Evolutionary conservation across 2,329 filamentous ascomycete genomes (phyloP), one percentile per base, ranked within the genome.

Genomic region (Mycosphaerella sp.): DNA sequence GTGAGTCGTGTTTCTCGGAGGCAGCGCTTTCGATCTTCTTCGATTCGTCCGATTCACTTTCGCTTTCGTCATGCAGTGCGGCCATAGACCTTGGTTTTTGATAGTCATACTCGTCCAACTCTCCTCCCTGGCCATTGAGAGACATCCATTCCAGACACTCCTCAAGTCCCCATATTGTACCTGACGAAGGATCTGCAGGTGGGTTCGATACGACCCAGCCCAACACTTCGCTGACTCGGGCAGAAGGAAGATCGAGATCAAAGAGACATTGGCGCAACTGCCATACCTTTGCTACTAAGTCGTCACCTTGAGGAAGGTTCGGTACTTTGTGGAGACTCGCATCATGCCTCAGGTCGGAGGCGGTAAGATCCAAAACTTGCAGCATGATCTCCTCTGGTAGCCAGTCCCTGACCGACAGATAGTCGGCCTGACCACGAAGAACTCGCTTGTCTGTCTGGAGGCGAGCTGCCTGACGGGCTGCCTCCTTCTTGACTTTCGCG

Each of bases 121-220:
- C 62, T 17, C 54, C 58, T 21, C 50, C 34, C 12, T 77, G 72
- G 61, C 85, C 87, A 65, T 93, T 81, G 58, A 87, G 75, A n/a
- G 89, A 87, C 48, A 97, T 77, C 88, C 89, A 95, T 61, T 96
- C 88, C 16, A 98, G 68, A 21, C 87, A 83, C 69, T 95, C 90
- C 55, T 94, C 85, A 32, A 97, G 72, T 8, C 90, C 89, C 87
- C 89, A 95, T 12, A 17, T 73, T 63, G 2, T 75, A 72, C 49
- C 85, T 77, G 52, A 18, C 21, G 42, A 46, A 21, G 45, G 37
- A 27, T 69, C 67, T 52, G 68, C 62, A 12, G 82, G 77, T 25
- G 82, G 81, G 58, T 86, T 83, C 37, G 40, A 89, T 76, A 63
- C 85, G 75, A 59, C 79, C 77, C 53, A 58, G 9, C 50, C 57